Percentiles rank a stretch among this genome's conserved stretches.
Evolutionary conservation across 192 early-diverging fungal genomes (phyloP).

Genomic region (Umbelopsis isabellina): DNA sequence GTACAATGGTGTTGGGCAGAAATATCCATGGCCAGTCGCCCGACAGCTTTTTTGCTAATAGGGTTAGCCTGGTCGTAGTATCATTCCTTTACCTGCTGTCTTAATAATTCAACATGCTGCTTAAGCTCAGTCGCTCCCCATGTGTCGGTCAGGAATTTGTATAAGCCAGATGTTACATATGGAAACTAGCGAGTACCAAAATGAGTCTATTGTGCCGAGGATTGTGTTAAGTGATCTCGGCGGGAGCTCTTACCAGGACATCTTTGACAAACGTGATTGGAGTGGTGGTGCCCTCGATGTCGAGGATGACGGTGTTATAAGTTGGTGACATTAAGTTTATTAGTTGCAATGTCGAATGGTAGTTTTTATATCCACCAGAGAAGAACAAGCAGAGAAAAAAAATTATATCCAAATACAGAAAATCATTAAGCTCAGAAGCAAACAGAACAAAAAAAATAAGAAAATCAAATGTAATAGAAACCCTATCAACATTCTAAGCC

Average conservation of each 20-base stretch:
- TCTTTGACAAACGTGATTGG: slow-evolving; percentile 97
- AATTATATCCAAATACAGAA: neutral
- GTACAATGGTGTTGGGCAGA: no score
- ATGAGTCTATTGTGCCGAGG: neutral
- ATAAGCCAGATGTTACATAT: slow-evolving; percentile 68
- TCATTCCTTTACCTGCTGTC: slow-evolving; percentile 49
- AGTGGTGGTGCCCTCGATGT: slow-evolving; percentile 96
- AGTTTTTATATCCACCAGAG: neutral
- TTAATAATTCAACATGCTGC: slow-evolving; percentile 45
- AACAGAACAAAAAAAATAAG: neutral
- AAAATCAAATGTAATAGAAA: no score
- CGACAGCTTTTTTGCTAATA: no score
- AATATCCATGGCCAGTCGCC: no score
- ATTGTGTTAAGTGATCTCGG: neutral
- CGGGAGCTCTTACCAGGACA: slow-evolving; percentile 52
- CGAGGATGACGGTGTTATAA: slow-evolving; percentile 70
- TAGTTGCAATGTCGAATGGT: neutral
- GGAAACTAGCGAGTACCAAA: slow-evolving; percentile 68
- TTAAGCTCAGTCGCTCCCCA: slow-evolving; percentile 52
- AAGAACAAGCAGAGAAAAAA: neutral
- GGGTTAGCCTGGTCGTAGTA: neutral
- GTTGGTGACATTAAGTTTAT: slow-evolving; percentile 2
- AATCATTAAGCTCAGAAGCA: neutral
- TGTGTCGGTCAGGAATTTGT: slow-evolving; percentile 66
- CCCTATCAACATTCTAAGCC: neutral